phyloP scores from a whole-genome alignment of 2,329 filamentous ascomycete genomes.

The Exophiala alcalophila region DNA sequence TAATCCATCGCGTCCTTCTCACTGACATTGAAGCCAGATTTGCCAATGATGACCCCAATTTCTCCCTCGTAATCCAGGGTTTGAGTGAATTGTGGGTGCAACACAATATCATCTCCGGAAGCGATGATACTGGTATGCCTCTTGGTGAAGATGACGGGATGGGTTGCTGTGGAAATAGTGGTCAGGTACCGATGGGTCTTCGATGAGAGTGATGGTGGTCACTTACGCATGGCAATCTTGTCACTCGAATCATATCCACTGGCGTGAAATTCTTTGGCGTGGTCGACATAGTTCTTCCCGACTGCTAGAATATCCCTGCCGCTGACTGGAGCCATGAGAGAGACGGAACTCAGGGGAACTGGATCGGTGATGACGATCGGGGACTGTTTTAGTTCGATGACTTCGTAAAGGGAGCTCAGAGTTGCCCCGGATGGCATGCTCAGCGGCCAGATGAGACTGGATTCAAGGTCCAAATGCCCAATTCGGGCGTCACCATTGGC shows the following conservation, averaged over 20 bases:
- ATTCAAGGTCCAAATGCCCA: slow-evolving; percentile 42
- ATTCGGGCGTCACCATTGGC: slow-evolving; percentile 32
- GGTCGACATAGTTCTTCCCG: slow-evolving; percentile 54
- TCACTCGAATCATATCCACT: slow-evolving; percentile 48
- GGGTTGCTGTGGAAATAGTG: no score
- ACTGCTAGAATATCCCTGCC: slow-evolving; percentile 28
- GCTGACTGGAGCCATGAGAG: slow-evolving; percentile 36
- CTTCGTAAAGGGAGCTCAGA: slow-evolving; percentile 49
- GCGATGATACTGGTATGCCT: slow-evolving; percentile 50
- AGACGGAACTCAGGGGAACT: slow-evolving; percentile 36
- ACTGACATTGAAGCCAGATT: slow-evolving; percentile 44
- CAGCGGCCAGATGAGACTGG: slow-evolving; percentile 43
- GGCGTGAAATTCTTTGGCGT: slow-evolving; percentile 57
- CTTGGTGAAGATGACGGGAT: slow-evolving; percentile 28
- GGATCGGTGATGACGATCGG: slow-evolving; percentile 39
- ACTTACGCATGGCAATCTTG: slow-evolving; percentile 1
- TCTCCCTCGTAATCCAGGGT: slow-evolving; percentile 58
- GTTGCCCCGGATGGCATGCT: slow-evolving; percentile 48
- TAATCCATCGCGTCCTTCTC: slow-evolving; percentile 49
- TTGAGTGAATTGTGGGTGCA: slow-evolving; percentile 48
- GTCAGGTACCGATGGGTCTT: no score
- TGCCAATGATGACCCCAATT: slow-evolving; percentile 56
- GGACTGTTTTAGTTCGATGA: slow-evolving; percentile 37
- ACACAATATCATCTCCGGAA: slow-evolving; percentile 45
- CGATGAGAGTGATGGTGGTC: slow-evolving; percentile 48